Conservation (phyloP, 257 asterid species). For the Leptodermis oblonga region DNA sequence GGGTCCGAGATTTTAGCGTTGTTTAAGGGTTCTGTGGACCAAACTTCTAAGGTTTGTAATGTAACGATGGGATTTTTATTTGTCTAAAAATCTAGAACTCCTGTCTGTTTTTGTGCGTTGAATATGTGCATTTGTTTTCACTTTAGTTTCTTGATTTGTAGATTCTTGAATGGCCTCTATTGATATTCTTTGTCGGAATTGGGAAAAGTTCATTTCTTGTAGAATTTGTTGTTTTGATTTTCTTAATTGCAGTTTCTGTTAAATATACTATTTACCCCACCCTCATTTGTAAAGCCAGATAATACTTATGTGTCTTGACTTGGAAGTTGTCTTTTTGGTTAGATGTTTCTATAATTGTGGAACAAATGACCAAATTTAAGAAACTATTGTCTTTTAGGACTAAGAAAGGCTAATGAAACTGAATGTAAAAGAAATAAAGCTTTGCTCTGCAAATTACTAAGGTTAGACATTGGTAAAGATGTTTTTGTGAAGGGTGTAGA, state of each 20-base stretch:
- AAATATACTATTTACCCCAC: too few relatives aligned
- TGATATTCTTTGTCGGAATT: slow-evolving; percentile 1
- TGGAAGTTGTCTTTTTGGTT: not conserved
- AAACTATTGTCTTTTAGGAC: not conserved
- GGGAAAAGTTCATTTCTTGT: not conserved
- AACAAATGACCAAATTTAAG: not conserved
- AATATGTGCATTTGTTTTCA: not conserved
- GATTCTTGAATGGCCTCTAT: not conserved
- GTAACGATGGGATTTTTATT: not conserved
- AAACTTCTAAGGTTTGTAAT: slow-evolving; percentile 49
- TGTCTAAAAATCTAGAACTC: too few relatives aligned
- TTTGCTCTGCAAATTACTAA: not conserved
- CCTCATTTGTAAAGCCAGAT: too few relatives aligned
- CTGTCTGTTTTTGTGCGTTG: too few relatives aligned
- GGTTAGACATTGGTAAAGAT: not conserved
- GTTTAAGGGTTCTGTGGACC: slow-evolving; percentile 48
- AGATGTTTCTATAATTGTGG: not conserved
- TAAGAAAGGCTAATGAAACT: not conserved
- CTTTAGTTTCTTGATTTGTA: not conserved
- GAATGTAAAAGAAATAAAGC: too few relatives aligned
- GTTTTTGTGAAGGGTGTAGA: slow-evolving; percentile 59
- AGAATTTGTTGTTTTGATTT: not conserved
- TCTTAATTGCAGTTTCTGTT: too few relatives aligned
- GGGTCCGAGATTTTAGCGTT: slow-evolving; percentile 90
- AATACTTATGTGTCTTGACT: too few relatives aligned